Conservation (phyloP, 495 filamentous ascomycete species). For the Lasiosphaeriaceae sp. region DNA sequence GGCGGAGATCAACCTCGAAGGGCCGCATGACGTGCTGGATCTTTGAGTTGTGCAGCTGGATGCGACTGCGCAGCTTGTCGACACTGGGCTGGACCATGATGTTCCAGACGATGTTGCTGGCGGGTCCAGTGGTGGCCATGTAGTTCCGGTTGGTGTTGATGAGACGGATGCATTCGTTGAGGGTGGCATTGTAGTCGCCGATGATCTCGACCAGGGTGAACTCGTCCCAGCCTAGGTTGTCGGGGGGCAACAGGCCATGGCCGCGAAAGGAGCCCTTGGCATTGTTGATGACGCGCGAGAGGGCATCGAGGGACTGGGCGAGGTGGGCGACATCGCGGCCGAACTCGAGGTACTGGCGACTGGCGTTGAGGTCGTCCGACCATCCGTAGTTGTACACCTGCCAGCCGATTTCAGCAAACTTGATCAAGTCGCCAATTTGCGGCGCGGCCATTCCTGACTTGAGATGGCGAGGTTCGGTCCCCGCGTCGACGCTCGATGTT, state of each 20-base stretch:
- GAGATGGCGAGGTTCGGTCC: not conserved
- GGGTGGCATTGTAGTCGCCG: constrained; percentile 5
- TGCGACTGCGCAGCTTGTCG: constrained; percentile 1
- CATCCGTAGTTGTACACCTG: constrained; percentile 4
- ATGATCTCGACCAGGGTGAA: constrained; percentile 4
- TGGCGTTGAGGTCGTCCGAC: not conserved
- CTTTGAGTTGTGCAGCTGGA: constrained; percentile 4
- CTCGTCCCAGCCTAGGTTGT: constrained; percentile 1
- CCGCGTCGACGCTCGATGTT: too few species aligned
- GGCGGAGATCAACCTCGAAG: constrained; percentile 2
- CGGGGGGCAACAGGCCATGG: not conserved
- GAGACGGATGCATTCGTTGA: constrained; percentile 6
- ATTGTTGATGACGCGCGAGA: not conserved
- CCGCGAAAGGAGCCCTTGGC: not conserved
- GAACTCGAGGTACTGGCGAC: constrained; percentile 7
- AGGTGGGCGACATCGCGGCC: constrained; percentile 9
- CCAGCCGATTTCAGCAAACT: constrained; percentile 7
- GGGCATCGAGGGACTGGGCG: not conserved
- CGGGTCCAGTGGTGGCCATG: not conserved
- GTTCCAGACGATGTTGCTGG: constrained; percentile 4
- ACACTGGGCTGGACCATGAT: constrained; percentile 8
- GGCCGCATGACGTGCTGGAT: constrained; percentile 4
- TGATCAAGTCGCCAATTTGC: constrained; percentile 5
- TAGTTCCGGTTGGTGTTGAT: constrained; percentile 6
- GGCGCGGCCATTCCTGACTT: not conserved